phyloP scores from a whole-genome alignment of 228 moss, liverwort and hornwort species.

The Sphagnum magellanicum region DNA sequence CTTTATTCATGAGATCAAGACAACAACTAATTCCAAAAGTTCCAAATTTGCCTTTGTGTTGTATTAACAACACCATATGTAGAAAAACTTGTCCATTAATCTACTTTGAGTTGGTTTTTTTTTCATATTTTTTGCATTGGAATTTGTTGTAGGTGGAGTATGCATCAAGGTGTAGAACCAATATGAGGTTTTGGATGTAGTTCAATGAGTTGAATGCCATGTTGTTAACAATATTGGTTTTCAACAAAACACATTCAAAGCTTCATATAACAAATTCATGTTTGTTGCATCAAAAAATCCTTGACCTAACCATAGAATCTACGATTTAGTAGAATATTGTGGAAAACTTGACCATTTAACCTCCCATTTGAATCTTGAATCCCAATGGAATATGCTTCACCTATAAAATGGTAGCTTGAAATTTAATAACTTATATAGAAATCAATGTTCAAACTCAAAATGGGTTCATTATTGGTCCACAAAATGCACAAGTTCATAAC shows the following conservation, averaged over 20 bases:
- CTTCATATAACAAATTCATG: too few relatives aligned
- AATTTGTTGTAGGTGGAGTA: not conserved
- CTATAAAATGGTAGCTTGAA: conserved; percentile 60
- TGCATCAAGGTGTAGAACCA: not conserved
- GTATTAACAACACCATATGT: conserved; percentile 70
- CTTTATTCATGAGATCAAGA: conserved; percentile 70
- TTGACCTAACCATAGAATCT: too few relatives aligned
- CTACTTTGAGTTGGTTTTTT: not conserved
- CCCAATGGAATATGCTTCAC: conserved; percentile 78
- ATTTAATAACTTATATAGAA: not conserved
- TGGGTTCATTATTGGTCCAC: not conserved
- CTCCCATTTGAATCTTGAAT: conserved; percentile 60
- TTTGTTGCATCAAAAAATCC: too few relatives aligned
- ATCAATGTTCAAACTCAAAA: not conserved
- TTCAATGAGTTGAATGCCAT: too few relatives aligned
- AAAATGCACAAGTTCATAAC: not conserved
- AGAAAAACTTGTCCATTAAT: conserved; percentile 53
- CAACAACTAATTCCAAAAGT: conserved; percentile 78
- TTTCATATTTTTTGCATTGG: not conserved
- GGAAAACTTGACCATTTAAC: conserved; percentile 39
- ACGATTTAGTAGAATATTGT: not conserved
- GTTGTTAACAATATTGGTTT: too few relatives aligned
- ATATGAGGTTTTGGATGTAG: too few relatives aligned
- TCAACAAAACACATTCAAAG: too few relatives aligned
- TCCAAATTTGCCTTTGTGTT: conserved; percentile 58